phyloP scores from a whole-genome alignment of 768 basidiomycete genomes.

The Boletus sensibilis region DNA sequence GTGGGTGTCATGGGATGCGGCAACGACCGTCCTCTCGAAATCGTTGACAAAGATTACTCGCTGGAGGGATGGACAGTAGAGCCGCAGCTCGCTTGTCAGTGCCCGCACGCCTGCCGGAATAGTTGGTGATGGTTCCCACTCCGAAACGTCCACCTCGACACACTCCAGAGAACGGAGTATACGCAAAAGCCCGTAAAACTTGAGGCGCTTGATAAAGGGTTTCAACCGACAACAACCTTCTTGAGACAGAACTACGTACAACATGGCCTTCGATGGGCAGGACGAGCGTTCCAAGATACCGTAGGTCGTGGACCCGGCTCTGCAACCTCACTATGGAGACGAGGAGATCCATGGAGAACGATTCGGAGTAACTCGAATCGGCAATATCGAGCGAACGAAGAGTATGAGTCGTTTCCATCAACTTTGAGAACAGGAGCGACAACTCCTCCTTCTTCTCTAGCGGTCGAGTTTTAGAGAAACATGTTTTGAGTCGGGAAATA shows the following conservation, averaged over 20 bases:
- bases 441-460: constrained; percentile 55
- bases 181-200: constrained; percentile 60
- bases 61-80: constrained; percentile 54
- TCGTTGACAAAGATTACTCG: constrained; percentile 62
- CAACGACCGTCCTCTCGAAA: constrained; percentile 52
- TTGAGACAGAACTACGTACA: constrained; percentile 25
- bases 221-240: background rate
- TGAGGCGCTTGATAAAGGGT: constrained; percentile 47
- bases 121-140: constrained; percentile 60
- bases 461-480: constrained; percentile 54
- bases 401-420: constrained; percentile 43
- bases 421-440: constrained; percentile 43
- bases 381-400: constrained; percentile 59
- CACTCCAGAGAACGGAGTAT: constrained; percentile 49
- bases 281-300: constrained; percentile 63
- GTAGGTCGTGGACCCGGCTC: constrained; percentile 39
- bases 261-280: constrained; percentile 49
- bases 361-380: constrained; percentile 55
- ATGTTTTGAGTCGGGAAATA: constrained; percentile 63
- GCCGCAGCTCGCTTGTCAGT: constrained; percentile 55
- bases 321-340: constrained; percentile 38
- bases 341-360: constrained; percentile 55
- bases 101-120: constrained; percentile 55
- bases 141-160: constrained; percentile 62
- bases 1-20: constrained; percentile 37